These are phyloP conservation scores for Waitea zeae DNA, from an alignment of 1,284 basidiomycete species.

Conservation along the genomic window DNA sequence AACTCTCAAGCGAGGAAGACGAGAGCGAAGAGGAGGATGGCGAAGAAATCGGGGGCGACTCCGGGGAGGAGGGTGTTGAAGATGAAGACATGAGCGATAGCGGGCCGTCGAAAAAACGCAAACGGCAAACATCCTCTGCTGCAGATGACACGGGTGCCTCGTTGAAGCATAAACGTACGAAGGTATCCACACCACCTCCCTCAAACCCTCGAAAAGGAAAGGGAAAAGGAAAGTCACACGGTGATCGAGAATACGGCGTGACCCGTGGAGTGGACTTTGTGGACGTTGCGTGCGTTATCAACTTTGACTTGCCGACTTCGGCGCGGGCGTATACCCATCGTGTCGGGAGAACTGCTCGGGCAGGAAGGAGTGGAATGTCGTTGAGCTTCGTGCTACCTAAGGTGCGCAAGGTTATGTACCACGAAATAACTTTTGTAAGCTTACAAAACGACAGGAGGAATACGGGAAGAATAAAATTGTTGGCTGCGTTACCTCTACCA, in stretches of 20 bases:
- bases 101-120: background rate
- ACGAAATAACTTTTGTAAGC: too few relatives aligned
- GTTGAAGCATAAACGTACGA: constrained; percentile 11
- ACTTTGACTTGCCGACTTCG: constrained; percentile 90
- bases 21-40: constrained; percentile 19
- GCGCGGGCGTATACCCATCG: constrained; percentile 91
- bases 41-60: too few relatives aligned
- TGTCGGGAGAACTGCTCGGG: constrained; percentile 90
- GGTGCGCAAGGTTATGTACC: background rate
- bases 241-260: constrained; percentile 80
- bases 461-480: constrained; percentile 70
- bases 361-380: constrained; percentile 85
- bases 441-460: constrained; percentile 18
- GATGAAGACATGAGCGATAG: background rate
- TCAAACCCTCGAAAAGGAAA: constrained; percentile 13
- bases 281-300: constrained; percentile 94
- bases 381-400: constrained; percentile 79
- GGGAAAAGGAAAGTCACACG: constrained; percentile 12
- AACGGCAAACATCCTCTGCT: background rate
- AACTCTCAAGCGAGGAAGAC: constrained; percentile 17
- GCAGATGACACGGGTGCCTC: too few relatives aligned
- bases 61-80: background rate
- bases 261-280: constrained; percentile 96
- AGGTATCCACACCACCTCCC: constrained; percentile 7
- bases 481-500: constrained; percentile 47